Evolutionary conservation across 805 yeast genomes (phyloP).

Genomic region (Zygosaccharomyces kombuchaensis): DNA sequence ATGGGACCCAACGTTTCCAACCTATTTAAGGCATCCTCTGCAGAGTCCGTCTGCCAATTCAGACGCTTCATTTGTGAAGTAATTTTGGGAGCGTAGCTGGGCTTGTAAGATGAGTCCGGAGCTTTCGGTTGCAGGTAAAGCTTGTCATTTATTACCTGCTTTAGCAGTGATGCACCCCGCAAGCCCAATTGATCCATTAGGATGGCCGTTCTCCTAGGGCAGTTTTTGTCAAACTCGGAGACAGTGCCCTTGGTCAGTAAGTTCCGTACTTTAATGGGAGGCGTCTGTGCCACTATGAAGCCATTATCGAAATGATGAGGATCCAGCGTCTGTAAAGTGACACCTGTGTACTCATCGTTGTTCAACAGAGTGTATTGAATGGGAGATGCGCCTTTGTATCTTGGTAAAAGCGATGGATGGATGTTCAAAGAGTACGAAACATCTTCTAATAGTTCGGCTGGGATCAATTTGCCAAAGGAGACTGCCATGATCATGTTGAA

Average conservation of each 20-base stretch:
- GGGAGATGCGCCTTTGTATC: slow-evolving; percentile 85
- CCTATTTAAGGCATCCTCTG: slow-evolving; percentile 40
- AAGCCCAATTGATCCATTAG: slow-evolving; percentile 50
- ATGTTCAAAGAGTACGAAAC: slow-evolving; percentile 70
- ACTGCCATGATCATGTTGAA: slow-evolving; percentile 82
- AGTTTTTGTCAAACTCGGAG: slow-evolving; percentile 43
- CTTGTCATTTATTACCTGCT: slow-evolving; percentile 38
- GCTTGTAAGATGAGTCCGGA: slow-evolving; percentile 15
- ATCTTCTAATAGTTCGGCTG: slow-evolving; percentile 47
- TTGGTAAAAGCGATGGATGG: slow-evolving; percentile 87
- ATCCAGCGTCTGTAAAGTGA: slow-evolving; percentile 83
- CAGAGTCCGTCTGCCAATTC: slow-evolving; percentile 42
- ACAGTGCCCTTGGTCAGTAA: slow-evolving; percentile 30
- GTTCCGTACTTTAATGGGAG: slow-evolving; percentile 17
- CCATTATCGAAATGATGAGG: slow-evolving; percentile 86
- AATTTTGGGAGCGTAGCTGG: slow-evolving; percentile 55
- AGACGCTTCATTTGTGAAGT: slow-evolving; percentile 40
- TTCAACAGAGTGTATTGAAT: slow-evolving; percentile 73
- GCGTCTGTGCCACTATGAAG: slow-evolving; percentile 55
- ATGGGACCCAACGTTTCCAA: slow-evolving; percentile 55
- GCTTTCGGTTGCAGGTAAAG: slow-evolving; percentile 21
- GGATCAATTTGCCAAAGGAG: slow-evolving; percentile 82
- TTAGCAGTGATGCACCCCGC: slow-evolving; percentile 59
- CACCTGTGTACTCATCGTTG: slow-evolving; percentile 65
- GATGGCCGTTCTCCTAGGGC: slow-evolving; percentile 25